These are phyloP conservation scores for Sporisorium graminicola DNA, from an alignment of 1,284 basidiomycete species.

Conservation along the genomic window DNA sequence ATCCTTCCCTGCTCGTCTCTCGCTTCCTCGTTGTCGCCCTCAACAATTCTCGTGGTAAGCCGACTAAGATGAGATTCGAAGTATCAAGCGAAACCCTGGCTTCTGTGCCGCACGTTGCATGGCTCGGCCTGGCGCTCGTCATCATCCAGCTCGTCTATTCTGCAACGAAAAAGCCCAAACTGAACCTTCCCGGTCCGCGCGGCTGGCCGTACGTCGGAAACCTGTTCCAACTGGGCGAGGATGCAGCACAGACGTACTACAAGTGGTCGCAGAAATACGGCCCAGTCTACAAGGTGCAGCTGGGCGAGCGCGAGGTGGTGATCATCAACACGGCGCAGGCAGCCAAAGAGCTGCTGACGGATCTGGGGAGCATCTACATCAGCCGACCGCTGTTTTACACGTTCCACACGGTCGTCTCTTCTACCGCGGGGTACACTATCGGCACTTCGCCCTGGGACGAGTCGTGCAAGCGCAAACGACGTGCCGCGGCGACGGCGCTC, in stretches of 20 bases:
- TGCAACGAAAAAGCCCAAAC: constrained; percentile 22
- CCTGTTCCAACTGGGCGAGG: constrained; percentile 46
- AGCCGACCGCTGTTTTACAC: constrained; percentile 47
- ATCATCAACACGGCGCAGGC: constrained; percentile 46
- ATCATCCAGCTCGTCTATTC: constrained; percentile 22
- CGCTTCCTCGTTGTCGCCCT: not conserved
- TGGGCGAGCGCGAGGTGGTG: constrained; percentile 47
- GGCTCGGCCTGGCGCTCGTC: constrained; percentile 18
- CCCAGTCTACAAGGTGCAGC: constrained; percentile 43
- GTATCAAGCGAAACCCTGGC: constrained; percentile 16
- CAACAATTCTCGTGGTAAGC: not conserved
- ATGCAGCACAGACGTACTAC: constrained; percentile 44
- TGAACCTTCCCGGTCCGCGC: constrained; percentile 35
- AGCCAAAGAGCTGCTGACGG: constrained; percentile 47
- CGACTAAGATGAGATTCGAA: constrained; percentile 15
- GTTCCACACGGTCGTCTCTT: constrained; percentile 50
- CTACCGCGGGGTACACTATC: constrained; percentile 48
- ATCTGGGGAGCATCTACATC: constrained; percentile 49
- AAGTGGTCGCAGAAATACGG: constrained; percentile 42
- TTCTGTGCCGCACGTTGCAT: constrained; percentile 12
- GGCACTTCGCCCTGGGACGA: constrained; percentile 54
- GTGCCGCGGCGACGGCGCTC: constrained; percentile 48
- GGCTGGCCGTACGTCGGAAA: constrained; percentile 47
- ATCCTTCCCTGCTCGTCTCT: not conserved
- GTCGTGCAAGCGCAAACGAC: constrained; percentile 48